Percentiles rank a stretch among this genome's conserved stretches.
These are phyloP conservation scores for Suhomyces atakaporum DNA, from an alignment of 1,139 yeast genomes.

Conservation along the genomic window DNA sequence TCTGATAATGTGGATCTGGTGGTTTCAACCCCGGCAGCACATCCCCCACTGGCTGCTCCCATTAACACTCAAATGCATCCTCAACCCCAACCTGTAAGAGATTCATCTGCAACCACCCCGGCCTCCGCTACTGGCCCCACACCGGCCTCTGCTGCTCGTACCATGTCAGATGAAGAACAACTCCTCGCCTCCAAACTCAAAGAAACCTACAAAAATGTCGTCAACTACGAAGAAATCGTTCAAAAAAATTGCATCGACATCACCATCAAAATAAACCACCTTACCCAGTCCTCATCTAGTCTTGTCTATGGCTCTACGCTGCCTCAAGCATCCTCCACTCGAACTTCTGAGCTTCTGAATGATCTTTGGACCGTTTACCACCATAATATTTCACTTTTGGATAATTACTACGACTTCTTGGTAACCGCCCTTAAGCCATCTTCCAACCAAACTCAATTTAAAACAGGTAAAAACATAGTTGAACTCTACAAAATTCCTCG, in stretches of 20 bases:
- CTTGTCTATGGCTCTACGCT: no score
- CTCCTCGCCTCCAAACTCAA: slow-evolving; percentile 68
- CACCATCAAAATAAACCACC: slow-evolving; percentile 52
- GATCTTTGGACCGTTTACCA: slow-evolving; percentile 74
- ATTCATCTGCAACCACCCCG: slow-evolving; percentile 11
- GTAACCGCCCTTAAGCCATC: slow-evolving; percentile 69
- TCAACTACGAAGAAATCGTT: slow-evolving; percentile 65
- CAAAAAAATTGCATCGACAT: slow-evolving; percentile 66
- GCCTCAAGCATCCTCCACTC: slow-evolving; percentile 24
- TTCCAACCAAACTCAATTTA: slow-evolving; percentile 52
- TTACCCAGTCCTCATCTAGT: no score
- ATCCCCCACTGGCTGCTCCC: slow-evolving; percentile 14
- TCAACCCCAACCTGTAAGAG: slow-evolving; percentile 9
- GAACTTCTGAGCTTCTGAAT: slow-evolving; percentile 55
- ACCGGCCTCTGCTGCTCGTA: slow-evolving; percentile 22
- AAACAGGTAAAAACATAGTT: slow-evolving; percentile 73
- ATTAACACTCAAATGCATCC: slow-evolving; percentile 4
- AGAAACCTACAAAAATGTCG: slow-evolving; percentile 70
- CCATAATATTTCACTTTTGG: slow-evolving; percentile 62
- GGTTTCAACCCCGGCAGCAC: slow-evolving; percentile 3
- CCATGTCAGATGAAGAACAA: slow-evolving; percentile 66
- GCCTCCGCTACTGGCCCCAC: slow-evolving; percentile 17
- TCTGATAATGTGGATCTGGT: no score
- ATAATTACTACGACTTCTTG: slow-evolving; percentile 69
- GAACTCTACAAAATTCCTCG: slow-evolving; percentile 75